Evolutionary conservation across 805 yeast genomes (phyloP).

Genomic region (Henningerozyma blattae): DNA sequence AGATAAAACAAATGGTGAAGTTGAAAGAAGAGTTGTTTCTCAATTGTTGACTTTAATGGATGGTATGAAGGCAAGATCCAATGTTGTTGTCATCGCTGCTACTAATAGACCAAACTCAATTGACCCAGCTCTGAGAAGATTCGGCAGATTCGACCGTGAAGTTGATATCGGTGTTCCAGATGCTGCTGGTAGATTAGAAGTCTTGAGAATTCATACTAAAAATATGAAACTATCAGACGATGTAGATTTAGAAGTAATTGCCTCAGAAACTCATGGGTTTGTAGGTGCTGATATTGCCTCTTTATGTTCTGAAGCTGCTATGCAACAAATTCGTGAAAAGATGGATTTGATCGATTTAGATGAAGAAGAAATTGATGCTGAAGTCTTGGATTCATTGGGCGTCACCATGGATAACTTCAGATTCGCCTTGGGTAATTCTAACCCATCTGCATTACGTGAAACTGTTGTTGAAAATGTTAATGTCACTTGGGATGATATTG

Average conservation of each 20-base stretch:
- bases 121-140: slow-evolving; percentile 74
- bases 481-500: slow-evolving; percentile 99
- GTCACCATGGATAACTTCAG: slow-evolving; percentile 98
- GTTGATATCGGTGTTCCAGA: slow-evolving; percentile 93
- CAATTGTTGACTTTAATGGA: slow-evolving; percentile 97
- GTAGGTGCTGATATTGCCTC: slow-evolving; percentile 99
- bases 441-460: slow-evolving; percentile 98
- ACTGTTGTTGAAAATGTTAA: slow-evolving; percentile 98
- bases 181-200: slow-evolving; percentile 96
- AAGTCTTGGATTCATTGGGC: slow-evolving; percentile 87
- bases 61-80: slow-evolving; percentile 99
- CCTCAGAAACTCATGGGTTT: slow-evolving; percentile 97
- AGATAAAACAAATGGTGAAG: slow-evolving; percentile 99
- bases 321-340: slow-evolving; percentile 99
- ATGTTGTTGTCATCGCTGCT: slow-evolving; percentile 97
- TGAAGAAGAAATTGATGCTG: slow-evolving; percentile 80
- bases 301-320: slow-evolving; percentile 98
- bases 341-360: slow-evolving; percentile 69
- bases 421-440: slow-evolving; percentile 94
- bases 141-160: slow-evolving; percentile 85
- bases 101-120: slow-evolving; percentile 69
- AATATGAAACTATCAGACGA: slow-evolving; percentile 95
- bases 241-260: slow-evolving; percentile 91
- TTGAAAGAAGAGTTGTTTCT: slow-evolving; percentile 97
- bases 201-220: slow-evolving; percentile 92